Evolutionary conservation across 306 rosid genomes (phyloP).

Genomic region (Crotalaria pallida): DNA sequence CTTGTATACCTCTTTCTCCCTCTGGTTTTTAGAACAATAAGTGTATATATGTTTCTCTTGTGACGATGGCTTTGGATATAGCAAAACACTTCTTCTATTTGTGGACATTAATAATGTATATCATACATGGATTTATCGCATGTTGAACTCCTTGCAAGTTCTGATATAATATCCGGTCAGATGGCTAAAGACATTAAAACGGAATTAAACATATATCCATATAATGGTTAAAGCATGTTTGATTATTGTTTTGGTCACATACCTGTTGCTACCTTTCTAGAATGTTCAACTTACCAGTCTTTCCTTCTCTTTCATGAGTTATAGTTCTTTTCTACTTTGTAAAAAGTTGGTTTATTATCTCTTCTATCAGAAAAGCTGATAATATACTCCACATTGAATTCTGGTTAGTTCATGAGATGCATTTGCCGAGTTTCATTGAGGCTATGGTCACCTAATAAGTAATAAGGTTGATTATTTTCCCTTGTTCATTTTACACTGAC

Average conservation of each 20-base stretch:
- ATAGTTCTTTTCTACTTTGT: background rate
- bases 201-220: background rate
- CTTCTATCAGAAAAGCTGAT: background rate
- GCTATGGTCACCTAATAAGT: background rate
- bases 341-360: background rate
- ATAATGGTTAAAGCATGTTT: background rate
- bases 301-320: background rate
- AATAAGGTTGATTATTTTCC: background rate
- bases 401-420: background rate
- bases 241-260: background rate
- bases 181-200: background rate
- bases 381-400: background rate
- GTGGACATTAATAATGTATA: background rate
- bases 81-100: background rate
- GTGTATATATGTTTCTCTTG: background rate
- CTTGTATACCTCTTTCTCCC: conserved; percentile 5
- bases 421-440: background rate
- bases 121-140: background rate
- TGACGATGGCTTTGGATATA: background rate
- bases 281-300: background rate
- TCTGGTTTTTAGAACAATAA: background rate
- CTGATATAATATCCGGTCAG: background rate
- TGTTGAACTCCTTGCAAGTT: background rate
- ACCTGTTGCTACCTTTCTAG: background rate
- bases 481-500: background rate